phyloP scores from a whole-genome alignment of 78 protist genomes.

The Emiliania huxleyi region DNA sequence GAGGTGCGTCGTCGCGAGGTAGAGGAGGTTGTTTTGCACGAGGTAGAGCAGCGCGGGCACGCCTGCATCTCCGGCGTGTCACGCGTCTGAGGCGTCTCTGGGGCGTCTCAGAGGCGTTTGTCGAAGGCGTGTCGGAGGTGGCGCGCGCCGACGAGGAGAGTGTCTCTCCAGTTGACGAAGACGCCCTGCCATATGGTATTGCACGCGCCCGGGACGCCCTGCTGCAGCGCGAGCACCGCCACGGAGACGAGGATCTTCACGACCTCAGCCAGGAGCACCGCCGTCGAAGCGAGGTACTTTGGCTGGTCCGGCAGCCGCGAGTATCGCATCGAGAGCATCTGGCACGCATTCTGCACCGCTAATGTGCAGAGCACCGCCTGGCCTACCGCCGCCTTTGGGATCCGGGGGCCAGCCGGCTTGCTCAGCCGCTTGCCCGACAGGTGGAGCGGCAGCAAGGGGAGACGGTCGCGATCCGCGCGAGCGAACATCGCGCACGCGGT shows the following conservation, averaged over 20 bases:
- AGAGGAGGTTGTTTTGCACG: constrained; percentile 72
- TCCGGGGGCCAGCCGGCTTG: too few species aligned
- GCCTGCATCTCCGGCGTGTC: too few species aligned
- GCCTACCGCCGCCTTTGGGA: background rate
- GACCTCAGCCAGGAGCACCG: constrained; percentile 56
- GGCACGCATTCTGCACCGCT: background rate
- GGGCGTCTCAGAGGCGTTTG: too few species aligned
- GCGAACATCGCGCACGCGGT: too few species aligned
- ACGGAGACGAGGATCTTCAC: constrained; percentile 26
- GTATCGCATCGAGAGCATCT: constrained; percentile 12
- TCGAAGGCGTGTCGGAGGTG: too few species aligned
- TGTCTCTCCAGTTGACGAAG: background rate
- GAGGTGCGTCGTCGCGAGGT: constrained; percentile 63
- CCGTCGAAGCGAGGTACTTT: constrained; percentile 44
- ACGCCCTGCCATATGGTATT: background rate
- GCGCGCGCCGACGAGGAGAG: background rate
- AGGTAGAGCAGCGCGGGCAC: constrained; percentile 71
- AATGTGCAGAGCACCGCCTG: background rate
- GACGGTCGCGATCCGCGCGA: too few species aligned
- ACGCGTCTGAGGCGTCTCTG: too few species aligned
- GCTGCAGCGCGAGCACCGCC: background rate
- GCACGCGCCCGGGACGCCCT: background rate
- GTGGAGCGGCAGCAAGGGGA: too few species aligned
- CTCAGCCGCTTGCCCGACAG: too few species aligned
- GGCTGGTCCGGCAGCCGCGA: background rate